Percentiles rank a stretch among this genome's conserved stretches.
Conservation (phyloP, 2,329 filamentous ascomycete genomes). For the Paecilomyces dactylethromorphus region DNA sequence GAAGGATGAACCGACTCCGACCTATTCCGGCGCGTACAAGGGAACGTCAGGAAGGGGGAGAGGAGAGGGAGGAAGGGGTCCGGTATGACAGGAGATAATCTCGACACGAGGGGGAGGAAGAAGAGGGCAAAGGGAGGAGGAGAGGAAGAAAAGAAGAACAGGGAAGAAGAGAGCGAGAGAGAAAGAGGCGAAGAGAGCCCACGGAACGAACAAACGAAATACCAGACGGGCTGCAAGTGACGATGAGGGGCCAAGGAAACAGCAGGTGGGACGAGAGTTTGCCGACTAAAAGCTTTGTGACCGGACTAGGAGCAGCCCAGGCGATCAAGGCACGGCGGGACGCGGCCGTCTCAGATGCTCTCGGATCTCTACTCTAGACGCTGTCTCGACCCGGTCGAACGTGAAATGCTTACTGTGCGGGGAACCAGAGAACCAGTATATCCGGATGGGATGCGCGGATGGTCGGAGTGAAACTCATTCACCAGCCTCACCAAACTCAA, state of each 20-base stretch:
- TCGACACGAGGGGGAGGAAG: slow-evolving; percentile 10
- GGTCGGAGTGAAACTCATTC: not conserved
- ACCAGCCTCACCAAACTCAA: not conserved
- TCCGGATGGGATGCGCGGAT: not conserved
- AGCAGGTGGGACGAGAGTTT: slow-evolving; percentile 15
- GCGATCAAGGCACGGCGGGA: slow-evolving; percentile 1
- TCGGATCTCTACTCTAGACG: not conserved
- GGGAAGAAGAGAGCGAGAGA: slow-evolving; percentile 5
- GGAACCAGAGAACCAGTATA: not conserved
- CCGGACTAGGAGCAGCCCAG: not conserved
- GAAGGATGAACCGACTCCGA: slow-evolving; percentile 23
- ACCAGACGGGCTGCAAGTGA: slow-evolving; percentile 5
- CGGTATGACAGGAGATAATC: not conserved
- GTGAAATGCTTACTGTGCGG: not conserved
- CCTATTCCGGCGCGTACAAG: slow-evolving; percentile 20
- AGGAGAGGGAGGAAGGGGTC: slow-evolving; percentile 12
- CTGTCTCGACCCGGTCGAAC: too few relatives aligned
- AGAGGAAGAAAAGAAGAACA: slow-evolving; percentile 11
- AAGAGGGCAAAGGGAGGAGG: slow-evolving; percentile 10
- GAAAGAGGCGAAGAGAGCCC: slow-evolving; percentile 6
- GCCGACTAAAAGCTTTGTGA: slow-evolving; percentile 7
- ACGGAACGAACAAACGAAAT: slow-evolving; percentile 17
- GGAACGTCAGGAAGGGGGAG: slow-evolving; percentile 3
- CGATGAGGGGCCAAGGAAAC: slow-evolving; percentile 12
- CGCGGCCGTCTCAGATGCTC: not conserved